phyloP scores from a whole-genome alignment of 2,329 filamentous ascomycete genomes.

The Chlorencoelia australis region DNA sequence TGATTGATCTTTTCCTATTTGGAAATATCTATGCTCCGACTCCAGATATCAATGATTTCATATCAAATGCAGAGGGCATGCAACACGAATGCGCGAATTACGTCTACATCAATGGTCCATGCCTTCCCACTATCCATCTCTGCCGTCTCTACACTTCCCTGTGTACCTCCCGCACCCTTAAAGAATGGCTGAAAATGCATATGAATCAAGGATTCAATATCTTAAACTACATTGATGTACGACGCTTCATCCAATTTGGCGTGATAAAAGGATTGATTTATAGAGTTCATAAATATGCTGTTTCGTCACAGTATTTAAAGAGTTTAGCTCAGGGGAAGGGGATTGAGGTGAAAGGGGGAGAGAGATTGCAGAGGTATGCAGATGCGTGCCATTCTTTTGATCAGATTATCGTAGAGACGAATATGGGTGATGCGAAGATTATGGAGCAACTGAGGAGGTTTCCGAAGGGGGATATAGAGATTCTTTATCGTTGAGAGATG shows the following conservation, averaged over 20 bases:
- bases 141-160: constrained; percentile 81
- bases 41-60: constrained; percentile 68
- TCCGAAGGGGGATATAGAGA: constrained; percentile 30
- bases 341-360: constrained; percentile 21
- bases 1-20: constrained; percentile 95
- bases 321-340: constrained; percentile 21
- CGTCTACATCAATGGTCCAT: constrained; percentile 36
- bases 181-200: constrained; percentile 76
- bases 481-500: constrained; percentile 27
- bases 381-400: constrained; percentile 72
- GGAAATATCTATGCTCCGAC: constrained; percentile 79
- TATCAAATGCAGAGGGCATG: constrained; percentile 61
- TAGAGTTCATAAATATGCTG: constrained; percentile 82
- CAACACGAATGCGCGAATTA: constrained; percentile 85
- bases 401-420: constrained; percentile 70
- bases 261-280: constrained; percentile 93
- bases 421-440: constrained; percentile 59
- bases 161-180: constrained; percentile 70
- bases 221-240: constrained; percentile 71
- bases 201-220: constrained; percentile 53
- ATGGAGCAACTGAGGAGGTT: constrained; percentile 56
- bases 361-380: constrained; percentile 50
- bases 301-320: constrained; percentile 54
- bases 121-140: constrained; percentile 51
- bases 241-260: constrained; percentile 89